Base-by-base conservation (phyloP, 495 filamentous ascomycete species). In the Tuber brumale region DNA sequence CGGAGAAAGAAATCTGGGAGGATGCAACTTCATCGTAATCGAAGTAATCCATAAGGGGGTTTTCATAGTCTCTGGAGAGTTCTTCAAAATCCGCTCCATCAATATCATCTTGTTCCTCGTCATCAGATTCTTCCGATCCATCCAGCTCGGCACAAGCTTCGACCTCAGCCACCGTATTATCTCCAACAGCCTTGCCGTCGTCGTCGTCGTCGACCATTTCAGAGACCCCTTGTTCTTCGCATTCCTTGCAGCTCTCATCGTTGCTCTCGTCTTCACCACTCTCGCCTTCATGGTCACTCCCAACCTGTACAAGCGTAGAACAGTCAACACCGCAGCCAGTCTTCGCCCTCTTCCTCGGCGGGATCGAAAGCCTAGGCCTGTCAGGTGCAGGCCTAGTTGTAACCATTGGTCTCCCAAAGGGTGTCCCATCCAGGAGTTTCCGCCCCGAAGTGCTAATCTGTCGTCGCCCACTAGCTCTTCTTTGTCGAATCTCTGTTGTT, bases 381-480 rank as follows among this genome's bases (percentile, higher is more conserved):
- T 87, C 86, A 27, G 84, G 84, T 0, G 88, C 85, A 31, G 86
- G 82, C 81, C 88, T 89, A 66, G 57, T 35, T 3, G 27, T 31
- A 43, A 93, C 84, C 44, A 87, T 91, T 9, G 91, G 90, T 69
- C 92, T 88, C 10, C 95, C 95, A 82, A 97, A 98, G 2, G 95
- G 87, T 31, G 97, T 88, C 35, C 95, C 95, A 82, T 99, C 95
- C 18, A 96, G 88, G 21, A 99, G 86, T 83, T 94, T 95, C 81
- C 88, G 91, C 37, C 95, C 95, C 78, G 92, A 91, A 12, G 85
- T 75, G 0, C 92, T 90, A 41, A 97, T 97, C 82, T 97, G 95
- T 79, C 92, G 86, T 57, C 95, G 89, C 41, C 95, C 95, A 42
- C 90, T 91, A 21, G 97, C 83, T 71, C 89, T 90, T 73, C 95